A percentile compares a stretch with the other conserved stretches of the same genome.
phyloP scores from a whole-genome alignment of 2,329 filamentous ascomycete genomes.

The Verticillium nubilum region DNA sequence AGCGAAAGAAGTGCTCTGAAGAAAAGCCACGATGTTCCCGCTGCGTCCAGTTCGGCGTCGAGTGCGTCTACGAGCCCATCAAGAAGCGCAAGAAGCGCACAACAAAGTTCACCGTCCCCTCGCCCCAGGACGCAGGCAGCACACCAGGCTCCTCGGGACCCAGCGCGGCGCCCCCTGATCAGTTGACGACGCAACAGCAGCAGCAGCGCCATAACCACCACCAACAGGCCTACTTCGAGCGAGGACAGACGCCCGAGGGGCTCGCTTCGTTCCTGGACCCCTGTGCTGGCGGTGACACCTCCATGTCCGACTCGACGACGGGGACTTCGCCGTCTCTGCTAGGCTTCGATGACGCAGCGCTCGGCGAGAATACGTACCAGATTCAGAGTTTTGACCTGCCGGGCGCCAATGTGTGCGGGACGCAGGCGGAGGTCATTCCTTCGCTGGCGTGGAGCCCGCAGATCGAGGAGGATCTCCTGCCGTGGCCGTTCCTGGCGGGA shows the following conservation, averaged over 20 bases:
- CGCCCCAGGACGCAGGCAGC: neutral
- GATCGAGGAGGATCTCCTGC: slow-evolving; percentile 1
- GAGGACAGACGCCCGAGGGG: neutral
- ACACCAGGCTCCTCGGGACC: neutral
- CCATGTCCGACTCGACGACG: neutral
- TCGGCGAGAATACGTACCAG: slow-evolving; percentile 1
- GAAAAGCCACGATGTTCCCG: slow-evolving; percentile 11
- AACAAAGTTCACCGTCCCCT: slow-evolving; percentile 4
- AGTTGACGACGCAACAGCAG: neutral
- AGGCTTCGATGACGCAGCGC: neutral
- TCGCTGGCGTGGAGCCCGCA: slow-evolving; percentile 1
- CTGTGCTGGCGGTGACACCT: neutral
- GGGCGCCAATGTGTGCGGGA: neutral
- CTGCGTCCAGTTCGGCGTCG: slow-evolving; percentile 9
- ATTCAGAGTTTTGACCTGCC: neutral
- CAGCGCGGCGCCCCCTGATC: neutral
- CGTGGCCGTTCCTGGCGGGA: slow-evolving; percentile 1
- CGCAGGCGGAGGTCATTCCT: neutral
- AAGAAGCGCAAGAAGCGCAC: slow-evolving; percentile 11
- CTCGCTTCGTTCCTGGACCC: neutral
- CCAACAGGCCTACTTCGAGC: neutral
- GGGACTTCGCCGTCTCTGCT: slow-evolving; percentile 1
- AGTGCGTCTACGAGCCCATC: slow-evolving; percentile 11
- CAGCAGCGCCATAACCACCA: neutral
- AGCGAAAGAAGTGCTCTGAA: slow-evolving; percentile 13